A percentile compares a stretch with the other conserved stretches of the same genome.
Evolutionary conservation across 2,329 filamentous ascomycete genomes (phyloP).

Genomic region (Alternaria ethzedia): DNA sequence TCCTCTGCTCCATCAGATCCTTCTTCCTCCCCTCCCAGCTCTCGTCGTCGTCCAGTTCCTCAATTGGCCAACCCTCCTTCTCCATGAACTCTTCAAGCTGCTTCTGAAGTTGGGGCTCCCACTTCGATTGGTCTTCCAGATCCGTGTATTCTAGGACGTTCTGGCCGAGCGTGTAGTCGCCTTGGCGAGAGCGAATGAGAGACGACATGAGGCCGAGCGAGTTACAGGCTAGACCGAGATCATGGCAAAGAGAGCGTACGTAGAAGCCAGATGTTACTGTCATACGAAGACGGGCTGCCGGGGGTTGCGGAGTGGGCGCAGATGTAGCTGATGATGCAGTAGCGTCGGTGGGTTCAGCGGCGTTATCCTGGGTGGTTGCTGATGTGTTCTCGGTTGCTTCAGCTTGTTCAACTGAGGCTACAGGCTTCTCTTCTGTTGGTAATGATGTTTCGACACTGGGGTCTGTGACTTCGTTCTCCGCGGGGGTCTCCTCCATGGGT

Average conservation of each 20-base stretch:
- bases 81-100: constrained; percentile 62
- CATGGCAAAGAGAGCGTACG: constrained; percentile 90
- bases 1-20: constrained; percentile 38
- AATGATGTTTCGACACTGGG: not conserved
- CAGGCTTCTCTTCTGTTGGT: not conserved
- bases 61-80: constrained; percentile 46
- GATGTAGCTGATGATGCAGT: not conserved
- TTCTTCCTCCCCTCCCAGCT: constrained; percentile 51
- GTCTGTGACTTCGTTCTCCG: not conserved
- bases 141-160: constrained; percentile 83
- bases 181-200: constrained; percentile 80
- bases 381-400: not conserved
- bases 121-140: constrained; percentile 75
- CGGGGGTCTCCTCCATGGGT: not conserved
- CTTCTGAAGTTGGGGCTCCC: constrained; percentile 75
- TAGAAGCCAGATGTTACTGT: constrained; percentile 97
- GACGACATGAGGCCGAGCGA: constrained; percentile 87
- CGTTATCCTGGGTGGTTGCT: not conserved
- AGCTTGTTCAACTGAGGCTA: not conserved
- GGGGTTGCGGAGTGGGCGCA: constrained; percentile 45
- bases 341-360: not conserved
- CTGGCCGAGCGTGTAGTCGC: constrained; percentile 72
- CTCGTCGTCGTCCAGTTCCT: constrained; percentile 39
- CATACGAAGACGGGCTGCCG: constrained; percentile 84
- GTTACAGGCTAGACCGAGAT: constrained; percentile 80